phyloP scores from a whole-genome alignment of 345 rosid species.

The Punica granatum region DNA sequence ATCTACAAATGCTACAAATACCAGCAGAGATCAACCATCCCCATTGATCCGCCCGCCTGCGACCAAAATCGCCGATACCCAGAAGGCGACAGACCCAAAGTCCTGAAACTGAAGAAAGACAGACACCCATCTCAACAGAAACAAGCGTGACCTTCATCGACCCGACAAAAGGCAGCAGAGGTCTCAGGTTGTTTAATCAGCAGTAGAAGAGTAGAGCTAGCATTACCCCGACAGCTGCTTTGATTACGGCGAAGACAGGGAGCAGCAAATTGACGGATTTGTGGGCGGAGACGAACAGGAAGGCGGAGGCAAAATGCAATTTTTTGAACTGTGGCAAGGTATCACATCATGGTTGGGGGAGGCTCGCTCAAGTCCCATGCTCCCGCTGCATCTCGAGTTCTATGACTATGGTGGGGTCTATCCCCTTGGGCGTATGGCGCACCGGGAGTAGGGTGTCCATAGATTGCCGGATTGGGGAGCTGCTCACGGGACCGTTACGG shows the following conservation, averaged over 20 bases:
- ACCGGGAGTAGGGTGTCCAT: background rate
- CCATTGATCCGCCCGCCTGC: background rate
- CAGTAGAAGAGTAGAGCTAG: background rate
- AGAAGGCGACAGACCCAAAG: background rate
- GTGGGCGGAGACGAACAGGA: background rate
- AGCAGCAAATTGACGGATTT: background rate
- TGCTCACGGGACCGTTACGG: slow-evolving; percentile 2
- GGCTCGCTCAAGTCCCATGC: no score
- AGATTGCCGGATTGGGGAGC: background rate
- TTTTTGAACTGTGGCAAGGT: slow-evolving; percentile 2
- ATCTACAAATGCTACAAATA: background rate
- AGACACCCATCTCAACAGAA: background rate
- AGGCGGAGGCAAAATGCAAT: background rate
- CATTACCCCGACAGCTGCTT: background rate
- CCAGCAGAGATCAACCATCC: background rate
- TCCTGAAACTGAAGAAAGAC: background rate
- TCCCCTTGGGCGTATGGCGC: background rate
- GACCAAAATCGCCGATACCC: background rate
- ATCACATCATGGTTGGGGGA: no score
- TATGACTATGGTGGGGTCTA: no score
- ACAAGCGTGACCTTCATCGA: background rate
- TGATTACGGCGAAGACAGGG: background rate
- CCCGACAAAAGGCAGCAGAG: background rate
- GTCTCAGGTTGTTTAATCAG: background rate
- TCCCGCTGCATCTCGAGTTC: background rate